Evolutionary conservation across 345 rosid genomes (phyloP), one percentile per base, ranked within the genome.

Genomic region (Eucalyptus urophylla): DNA sequence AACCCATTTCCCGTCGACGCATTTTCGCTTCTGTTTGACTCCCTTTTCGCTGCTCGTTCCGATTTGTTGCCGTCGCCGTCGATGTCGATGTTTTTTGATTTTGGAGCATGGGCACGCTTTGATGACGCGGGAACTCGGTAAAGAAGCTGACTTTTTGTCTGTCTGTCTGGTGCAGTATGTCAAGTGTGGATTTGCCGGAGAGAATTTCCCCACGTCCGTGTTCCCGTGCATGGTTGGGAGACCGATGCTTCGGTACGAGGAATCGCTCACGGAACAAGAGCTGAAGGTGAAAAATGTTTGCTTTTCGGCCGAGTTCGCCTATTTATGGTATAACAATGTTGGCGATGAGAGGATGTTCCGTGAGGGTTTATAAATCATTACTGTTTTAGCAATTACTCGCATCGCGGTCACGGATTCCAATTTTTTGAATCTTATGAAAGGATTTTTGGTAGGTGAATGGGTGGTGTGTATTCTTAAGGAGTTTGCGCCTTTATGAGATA

Each of bases 151-250:
- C 89, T 33, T 37, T 15, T 53, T 53, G 58, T 53, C 54, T 83
- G 58, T 54, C 62, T 88, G 49, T 88, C 67, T 87, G 31, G 88
- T 94, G 93, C 96, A 98, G 99, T 97, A 97, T 93, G 99, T 98
- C 14, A 97, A 98, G 94, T 98, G 99, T 89, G 99, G 99, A 50
- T 98, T 98, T 90, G 97, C 99, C 43, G 99, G 99, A 92, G 99
- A 98, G 93, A 97, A 97, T 91, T 98, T 98, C 86, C 99, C 98
- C 27, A 95, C 98, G 7, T 98, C 99, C 29, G 99, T 98, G 37
- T 97, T 98, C 89, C 99, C 99, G 1, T 97, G 99, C 87, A 97
- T 97, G 16, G 99, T 98, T 49, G 99, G 99, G 80, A 93, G 98
- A 91, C 99, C 99, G 14, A 93, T 98, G 96, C 91, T 96, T 86